Conservation (phyloP, 257 asterid species). For the Capsicum chinense region DNA sequence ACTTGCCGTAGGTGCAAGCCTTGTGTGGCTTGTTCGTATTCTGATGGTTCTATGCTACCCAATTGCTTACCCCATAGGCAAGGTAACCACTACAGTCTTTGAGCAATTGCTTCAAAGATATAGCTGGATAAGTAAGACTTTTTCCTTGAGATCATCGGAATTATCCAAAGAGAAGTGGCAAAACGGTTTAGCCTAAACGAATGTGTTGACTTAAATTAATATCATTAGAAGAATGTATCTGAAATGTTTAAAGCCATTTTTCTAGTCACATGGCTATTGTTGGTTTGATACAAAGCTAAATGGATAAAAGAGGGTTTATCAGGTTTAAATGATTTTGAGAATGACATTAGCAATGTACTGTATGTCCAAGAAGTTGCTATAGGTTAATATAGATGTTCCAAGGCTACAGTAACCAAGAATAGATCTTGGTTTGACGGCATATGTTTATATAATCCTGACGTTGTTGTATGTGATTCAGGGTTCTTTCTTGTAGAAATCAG, state of each 20-base stretch:
- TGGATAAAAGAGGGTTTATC: not conserved
- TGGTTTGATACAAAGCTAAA: not conserved
- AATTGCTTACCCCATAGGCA: constrained; percentile 89
- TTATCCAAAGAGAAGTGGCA: not conserved
- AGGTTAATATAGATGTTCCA: not conserved
- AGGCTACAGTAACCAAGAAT: not conserved
- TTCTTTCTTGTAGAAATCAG: not conserved
- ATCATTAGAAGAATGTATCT: not conserved
- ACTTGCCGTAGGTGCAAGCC: constrained; percentile 94
- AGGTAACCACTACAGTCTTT: constrained; percentile 54
- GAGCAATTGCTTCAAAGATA: constrained; percentile 22
- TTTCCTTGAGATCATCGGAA: not conserved
- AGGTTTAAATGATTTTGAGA: not conserved
- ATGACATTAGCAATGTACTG: not conserved
- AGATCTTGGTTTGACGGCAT: not conserved
- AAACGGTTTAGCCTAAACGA: not conserved
- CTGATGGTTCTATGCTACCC: constrained; percentile 86
- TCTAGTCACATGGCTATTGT: not conserved
- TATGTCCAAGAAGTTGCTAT: not conserved
- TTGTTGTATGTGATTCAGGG: not conserved
- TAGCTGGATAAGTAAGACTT: not conserved
- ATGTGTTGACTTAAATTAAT: not conserved
- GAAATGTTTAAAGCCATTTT: not conserved
- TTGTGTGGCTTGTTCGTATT: constrained; percentile 90
- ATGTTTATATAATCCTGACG: not conserved